Base-by-base conservation (phyloP, 2,329 filamentous ascomycete genomes). In the Penicillium freii region DNA sequence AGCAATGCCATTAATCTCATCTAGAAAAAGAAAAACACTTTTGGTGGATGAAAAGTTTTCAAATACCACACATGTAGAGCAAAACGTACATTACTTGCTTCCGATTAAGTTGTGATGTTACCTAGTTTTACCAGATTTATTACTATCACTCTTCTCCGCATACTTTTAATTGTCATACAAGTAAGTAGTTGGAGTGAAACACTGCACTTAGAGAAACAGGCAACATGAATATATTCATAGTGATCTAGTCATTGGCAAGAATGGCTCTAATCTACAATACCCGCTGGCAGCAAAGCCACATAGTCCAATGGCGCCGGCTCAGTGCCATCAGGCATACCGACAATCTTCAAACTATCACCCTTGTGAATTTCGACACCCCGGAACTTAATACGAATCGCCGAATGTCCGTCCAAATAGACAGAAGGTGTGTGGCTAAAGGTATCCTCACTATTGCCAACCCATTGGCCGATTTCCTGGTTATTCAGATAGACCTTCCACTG, bases 231-330 rank as follows among this genome's bases (percentile, higher is more conserved):
- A 33, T 17, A 33, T 31, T 31, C n/a, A 46, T 13, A 33, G n/a
- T 33, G n/a, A 33, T 21, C n/a, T 33, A 46, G 27, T 46, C 7
- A 39, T 39, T 15, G 3, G 9, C n/a, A 39, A 15, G 13, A 39
- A 3, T 17, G 19, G 4, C 40, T 36, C 38, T 73, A 87, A 69
- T 87, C 84, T 15, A 85, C 75, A 25, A 84, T 70, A 0, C 84
- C 85, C 3, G 71, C 65, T 0, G 87, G 87, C 57, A 90, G 67
- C 48, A 90, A 72, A 4, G 81, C 80, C 42, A 90, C 72, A 70
- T 90, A 90, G 73, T 90, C 87, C 59, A 90, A 53, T 5, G 87
- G 85, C 51, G 87, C 87, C 11, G 79, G 79, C 74, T 90, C 87
- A 27, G 77, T 74, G 0, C 86, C 86, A 69, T 87, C 77, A 0